Percentiles rank a stretch among this genome's conserved stretches.
These are phyloP conservation scores for Corymbia maculata DNA, from an alignment of 345 rosid species.

Conservation along the genomic window DNA sequence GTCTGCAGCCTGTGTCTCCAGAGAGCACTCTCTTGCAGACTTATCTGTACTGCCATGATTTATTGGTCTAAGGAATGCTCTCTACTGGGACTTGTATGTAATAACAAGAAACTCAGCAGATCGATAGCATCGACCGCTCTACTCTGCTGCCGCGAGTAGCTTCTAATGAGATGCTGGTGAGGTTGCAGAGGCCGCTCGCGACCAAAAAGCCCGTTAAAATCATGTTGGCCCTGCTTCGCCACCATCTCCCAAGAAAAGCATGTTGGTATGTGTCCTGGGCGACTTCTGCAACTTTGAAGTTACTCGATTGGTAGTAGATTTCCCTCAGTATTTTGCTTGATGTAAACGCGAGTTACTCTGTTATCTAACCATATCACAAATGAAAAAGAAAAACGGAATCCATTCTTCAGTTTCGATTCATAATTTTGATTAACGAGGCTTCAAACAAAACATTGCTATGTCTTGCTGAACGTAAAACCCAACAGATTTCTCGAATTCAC, in stretches of 20 bases:
- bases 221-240: not conserved
- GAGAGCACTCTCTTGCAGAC: fast-evolving
- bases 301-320: not conserved
- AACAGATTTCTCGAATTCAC: not conserved
- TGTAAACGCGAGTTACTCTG: not conserved
- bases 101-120: fast-evolving
- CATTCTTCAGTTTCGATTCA: not conserved
- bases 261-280: not conserved
- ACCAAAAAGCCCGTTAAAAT: too few species aligned
- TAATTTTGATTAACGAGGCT: not conserved
- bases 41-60: not conserved
- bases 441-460: not conserved
- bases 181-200: too few species aligned
- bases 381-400: not conserved
- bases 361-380: fast-evolving
- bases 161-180: too few species aligned
- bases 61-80: not conserved
- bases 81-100: not conserved
- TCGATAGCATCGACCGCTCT: not conserved
- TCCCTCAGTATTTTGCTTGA: not conserved
- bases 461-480: not conserved
- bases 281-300: not conserved
- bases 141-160: too few species aligned
- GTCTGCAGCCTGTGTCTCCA: not conserved
- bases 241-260: not conserved